These are phyloP conservation scores for Ophiostoma sp. DNA, from an alignment of 2,329 filamentous ascomycete genomes.

Conservation along the genomic window DNA sequence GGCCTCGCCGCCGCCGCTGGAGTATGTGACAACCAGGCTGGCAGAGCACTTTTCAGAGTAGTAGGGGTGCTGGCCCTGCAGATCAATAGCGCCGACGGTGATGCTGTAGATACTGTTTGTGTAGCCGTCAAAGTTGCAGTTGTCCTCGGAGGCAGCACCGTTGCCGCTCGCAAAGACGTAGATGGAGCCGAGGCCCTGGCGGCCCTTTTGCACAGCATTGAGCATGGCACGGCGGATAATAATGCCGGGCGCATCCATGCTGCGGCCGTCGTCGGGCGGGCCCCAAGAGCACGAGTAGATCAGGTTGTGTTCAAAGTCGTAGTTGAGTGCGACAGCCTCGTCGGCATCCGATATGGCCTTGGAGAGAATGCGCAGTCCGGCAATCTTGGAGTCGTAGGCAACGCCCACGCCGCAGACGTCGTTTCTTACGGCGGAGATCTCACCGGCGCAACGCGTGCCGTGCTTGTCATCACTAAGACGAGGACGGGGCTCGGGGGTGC, in stretches of 20 bases:
- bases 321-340: constrained; percentile 88
- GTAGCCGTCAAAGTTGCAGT: constrained; percentile 99
- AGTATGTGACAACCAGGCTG: constrained; percentile 92
- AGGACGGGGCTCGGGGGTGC: constrained; percentile 70
- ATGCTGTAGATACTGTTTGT: constrained; percentile 99
- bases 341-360: constrained; percentile 87
- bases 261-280: constrained; percentile 83
- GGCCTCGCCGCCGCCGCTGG: constrained; percentile 78
- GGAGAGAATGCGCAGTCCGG: constrained; percentile 87
- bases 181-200: constrained; percentile 76
- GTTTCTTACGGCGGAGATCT: constrained; percentile 88
- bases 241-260: constrained; percentile 89
- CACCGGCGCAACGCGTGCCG: constrained; percentile 89
- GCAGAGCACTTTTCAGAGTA: constrained; percentile 97
- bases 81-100: constrained; percentile 87
- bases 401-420: constrained; percentile 93
- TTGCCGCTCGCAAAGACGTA: constrained; percentile 98
- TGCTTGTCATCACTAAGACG: constrained; percentile 80
- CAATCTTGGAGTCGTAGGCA: constrained; percentile 84
- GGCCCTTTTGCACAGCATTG: constrained; percentile 83
- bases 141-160: constrained; percentile 78
- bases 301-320: constrained; percentile 82
- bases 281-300: constrained; percentile 99
- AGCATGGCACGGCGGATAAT: constrained; percentile 87
- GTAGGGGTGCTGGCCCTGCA: constrained; percentile 81